A percentile compares a stretch with the other conserved stretches of the same genome.
Conservation (phyloP, 2,329 filamentous ascomycete species). For the Cladophialophora yegresii region DNA sequence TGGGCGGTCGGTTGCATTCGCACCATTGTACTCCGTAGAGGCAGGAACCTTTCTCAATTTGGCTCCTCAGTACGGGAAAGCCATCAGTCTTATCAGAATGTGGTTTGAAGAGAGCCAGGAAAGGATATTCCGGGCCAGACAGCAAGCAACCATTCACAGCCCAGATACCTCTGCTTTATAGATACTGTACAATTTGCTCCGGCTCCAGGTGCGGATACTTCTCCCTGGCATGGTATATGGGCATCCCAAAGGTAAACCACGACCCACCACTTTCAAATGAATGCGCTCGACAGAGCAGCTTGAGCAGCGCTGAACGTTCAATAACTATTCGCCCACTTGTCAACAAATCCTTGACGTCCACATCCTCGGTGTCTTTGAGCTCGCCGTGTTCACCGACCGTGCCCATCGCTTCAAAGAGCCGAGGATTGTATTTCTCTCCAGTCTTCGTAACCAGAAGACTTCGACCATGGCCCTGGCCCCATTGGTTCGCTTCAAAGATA, state of each 20-base stretch:
- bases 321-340: slow-evolving; percentile 83
- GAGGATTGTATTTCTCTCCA: slow-evolving; percentile 49
- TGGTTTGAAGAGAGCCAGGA: not conserved
- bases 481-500: slow-evolving; percentile 69
- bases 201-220: slow-evolving; percentile 1
- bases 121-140: not conserved
- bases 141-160: not conserved
- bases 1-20: not conserved
- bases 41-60: not conserved
- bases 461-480: slow-evolving; percentile 67
- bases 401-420: slow-evolving; percentile 58
- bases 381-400: slow-evolving; percentile 66
- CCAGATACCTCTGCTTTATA: not conserved
- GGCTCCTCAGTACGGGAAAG: not conserved
- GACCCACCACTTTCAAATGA: not conserved
- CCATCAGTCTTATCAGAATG: not conserved
- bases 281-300: slow-evolving; percentile 36
- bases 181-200: slow-evolving; percentile 15
- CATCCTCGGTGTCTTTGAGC: slow-evolving; percentile 70
- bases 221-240: not conserved
- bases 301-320: slow-evolving; percentile 75
- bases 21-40: not conserved
- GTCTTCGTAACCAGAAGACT: slow-evolving; percentile 71
- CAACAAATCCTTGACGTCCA: slow-evolving; percentile 93
- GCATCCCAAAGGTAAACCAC: slow-evolving; percentile 9